phyloP scores from a whole-genome alignment of 192 early-diverging fungal species.

The Phlyctochytrium arcticum region DNA sequence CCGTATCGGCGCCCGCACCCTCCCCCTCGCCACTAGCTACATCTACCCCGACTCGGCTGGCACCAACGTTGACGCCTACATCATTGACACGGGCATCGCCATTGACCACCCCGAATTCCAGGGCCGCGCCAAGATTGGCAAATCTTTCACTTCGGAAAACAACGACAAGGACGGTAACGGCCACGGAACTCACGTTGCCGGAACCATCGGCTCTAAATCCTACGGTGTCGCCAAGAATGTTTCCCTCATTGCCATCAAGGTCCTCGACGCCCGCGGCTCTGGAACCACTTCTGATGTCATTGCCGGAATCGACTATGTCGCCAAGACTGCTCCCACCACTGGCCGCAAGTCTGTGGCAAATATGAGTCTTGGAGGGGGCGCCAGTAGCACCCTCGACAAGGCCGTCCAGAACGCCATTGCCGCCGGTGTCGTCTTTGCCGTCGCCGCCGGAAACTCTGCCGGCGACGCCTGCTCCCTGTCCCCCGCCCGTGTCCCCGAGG shows the following conservation, averaged over 20 bases:
- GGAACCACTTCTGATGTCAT: slow-evolving; percentile 49
- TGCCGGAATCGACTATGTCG: slow-evolving; percentile 45
- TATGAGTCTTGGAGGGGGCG: slow-evolving; percentile 89
- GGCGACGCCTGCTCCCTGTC: slow-evolving; percentile 59
- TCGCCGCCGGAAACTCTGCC: slow-evolving; percentile 53
- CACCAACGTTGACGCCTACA: slow-evolving; percentile 74
- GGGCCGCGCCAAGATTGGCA: slow-evolving; percentile 72
- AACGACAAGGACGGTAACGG: slow-evolving; percentile 50
- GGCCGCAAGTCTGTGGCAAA: slow-evolving; percentile 84
- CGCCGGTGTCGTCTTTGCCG: slow-evolving; percentile 46
- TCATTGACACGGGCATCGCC: slow-evolving; percentile 94
- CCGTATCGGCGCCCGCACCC: slow-evolving; percentile 28
- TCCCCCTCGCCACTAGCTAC: slow-evolving; percentile 53
- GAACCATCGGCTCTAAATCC: slow-evolving; percentile 49
- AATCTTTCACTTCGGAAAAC: slow-evolving; percentile 36
- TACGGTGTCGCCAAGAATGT: slow-evolving; percentile 77
- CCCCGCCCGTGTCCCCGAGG: slow-evolving; percentile 71
- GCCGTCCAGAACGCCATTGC: slow-evolving; percentile 62
- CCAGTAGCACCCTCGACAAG: slow-evolving; percentile 70
- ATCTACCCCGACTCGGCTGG: slow-evolving; percentile 60
- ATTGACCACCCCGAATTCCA: slow-evolving; percentile 84
- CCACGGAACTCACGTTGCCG: slow-evolving; percentile 53
- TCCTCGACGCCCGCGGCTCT: slow-evolving; percentile 43
- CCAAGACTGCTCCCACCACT: slow-evolving; percentile 38
- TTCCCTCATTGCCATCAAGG: slow-evolving; percentile 69